Evolutionary conservation across 2,329 filamentous ascomycete genomes (phyloP).

Genomic region (Cordyceps farinosa): DNA sequence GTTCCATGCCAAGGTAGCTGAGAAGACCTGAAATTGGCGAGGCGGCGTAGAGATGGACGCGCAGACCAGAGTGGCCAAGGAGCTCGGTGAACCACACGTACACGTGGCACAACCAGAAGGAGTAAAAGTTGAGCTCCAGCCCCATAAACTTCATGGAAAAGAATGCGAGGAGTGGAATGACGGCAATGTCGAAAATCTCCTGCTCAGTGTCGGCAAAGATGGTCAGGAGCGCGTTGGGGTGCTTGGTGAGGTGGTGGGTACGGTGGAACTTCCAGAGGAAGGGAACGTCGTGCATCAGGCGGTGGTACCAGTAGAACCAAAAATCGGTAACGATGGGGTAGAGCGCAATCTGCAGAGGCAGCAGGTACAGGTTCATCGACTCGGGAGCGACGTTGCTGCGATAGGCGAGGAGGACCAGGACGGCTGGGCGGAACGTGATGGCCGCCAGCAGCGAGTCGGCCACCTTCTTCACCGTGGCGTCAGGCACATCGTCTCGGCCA

Average conservation of each 20-base stretch:
- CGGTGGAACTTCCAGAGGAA: constrained; percentile 38
- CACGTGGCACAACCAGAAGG: constrained; percentile 44
- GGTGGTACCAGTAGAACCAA: constrained; percentile 42
- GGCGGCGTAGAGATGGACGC: constrained; percentile 33
- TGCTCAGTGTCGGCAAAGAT: constrained; percentile 42
- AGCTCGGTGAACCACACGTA: constrained; percentile 41
- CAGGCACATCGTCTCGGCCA: constrained; percentile 33
- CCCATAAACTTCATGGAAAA: constrained; percentile 32
- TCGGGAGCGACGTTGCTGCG: constrained; percentile 13
- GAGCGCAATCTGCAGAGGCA: constrained; percentile 29
- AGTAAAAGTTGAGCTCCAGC: constrained; percentile 43
- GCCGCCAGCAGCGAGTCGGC: constrained; percentile 25
- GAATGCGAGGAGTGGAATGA: constrained; percentile 38
- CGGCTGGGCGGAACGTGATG: constrained; percentile 22
- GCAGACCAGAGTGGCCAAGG: constrained; percentile 37
- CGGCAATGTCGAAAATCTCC: constrained; percentile 40
- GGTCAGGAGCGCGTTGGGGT: constrained; percentile 38
- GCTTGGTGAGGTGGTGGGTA: constrained; percentile 43
- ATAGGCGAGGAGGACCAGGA: constrained; percentile 27
- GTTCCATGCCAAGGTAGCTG: constrained; percentile 30
- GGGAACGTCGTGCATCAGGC: constrained; percentile 38
- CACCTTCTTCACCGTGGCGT: constrained; percentile 28
- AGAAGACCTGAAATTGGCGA: constrained; percentile 35
- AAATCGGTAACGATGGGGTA: constrained; percentile 39
- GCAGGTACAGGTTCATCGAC: constrained; percentile 26